Evolutionary conservation across 2,329 filamentous ascomycete genomes (phyloP).

Genomic region (Aspergillus sojae): DNA sequence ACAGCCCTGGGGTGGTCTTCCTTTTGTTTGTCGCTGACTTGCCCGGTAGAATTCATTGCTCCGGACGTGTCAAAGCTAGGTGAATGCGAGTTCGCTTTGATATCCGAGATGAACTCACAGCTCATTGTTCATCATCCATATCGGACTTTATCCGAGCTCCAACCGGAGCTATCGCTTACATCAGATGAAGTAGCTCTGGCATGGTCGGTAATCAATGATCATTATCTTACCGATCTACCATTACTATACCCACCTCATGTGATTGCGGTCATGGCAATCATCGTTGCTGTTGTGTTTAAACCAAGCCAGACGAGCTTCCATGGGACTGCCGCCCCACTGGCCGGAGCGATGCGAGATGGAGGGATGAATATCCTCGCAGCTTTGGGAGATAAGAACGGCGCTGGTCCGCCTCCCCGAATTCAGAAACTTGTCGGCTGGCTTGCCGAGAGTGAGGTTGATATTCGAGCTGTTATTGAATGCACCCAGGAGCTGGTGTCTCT

Average conservation of each 20-base stretch:
- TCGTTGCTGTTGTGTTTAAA: constrained; percentile 80
- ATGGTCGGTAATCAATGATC: constrained; percentile 85
- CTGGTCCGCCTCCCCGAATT: constrained; percentile 45
- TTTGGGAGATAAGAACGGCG: constrained; percentile 34
- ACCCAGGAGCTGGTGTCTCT: constrained; percentile 90
- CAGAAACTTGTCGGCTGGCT: constrained; percentile 77
- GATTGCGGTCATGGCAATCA: constrained; percentile 82
- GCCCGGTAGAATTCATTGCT: constrained; percentile 63
- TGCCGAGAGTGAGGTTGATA: constrained; percentile 81
- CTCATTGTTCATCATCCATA: constrained; percentile 92
- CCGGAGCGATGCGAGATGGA: constrained; percentile 40
- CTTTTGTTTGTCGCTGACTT: constrained; percentile 20
- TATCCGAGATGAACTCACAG: constrained; percentile 87
- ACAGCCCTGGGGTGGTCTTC: constrained; percentile 2
- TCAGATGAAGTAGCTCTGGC: constrained; percentile 78
- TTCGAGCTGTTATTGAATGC: constrained; percentile 82
- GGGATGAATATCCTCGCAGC: constrained; percentile 38
- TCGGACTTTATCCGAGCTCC: constrained; percentile 73
- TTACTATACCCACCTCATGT: constrained; percentile 83
- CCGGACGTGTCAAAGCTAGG: constrained; percentile 82
- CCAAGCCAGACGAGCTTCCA: constrained; percentile 55
- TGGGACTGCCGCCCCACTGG: constrained; percentile 36
- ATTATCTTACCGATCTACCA: constrained; percentile 89
- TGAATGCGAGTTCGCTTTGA: constrained; percentile 91
- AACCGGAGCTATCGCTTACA: constrained; percentile 69